Evolutionary conservation across 2,329 filamentous ascomycete genomes (phyloP).

Genomic region (Aspergillus latus): DNA sequence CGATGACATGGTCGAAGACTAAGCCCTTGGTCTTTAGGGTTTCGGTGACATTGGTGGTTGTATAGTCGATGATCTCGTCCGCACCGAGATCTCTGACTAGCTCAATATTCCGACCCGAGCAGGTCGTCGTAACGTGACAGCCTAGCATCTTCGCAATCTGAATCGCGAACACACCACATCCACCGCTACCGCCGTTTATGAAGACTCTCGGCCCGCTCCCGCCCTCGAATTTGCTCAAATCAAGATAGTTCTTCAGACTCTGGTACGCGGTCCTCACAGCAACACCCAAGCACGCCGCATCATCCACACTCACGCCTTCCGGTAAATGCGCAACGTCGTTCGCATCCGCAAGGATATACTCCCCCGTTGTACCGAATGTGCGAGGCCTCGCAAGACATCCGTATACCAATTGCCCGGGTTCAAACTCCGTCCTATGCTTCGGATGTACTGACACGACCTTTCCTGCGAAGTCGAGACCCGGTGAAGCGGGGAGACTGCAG

Average conservation of each 20-base stretch:
- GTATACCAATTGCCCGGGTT: constrained; percentile 48
- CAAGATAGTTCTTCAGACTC: constrained; percentile 43
- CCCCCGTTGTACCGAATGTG: constrained; percentile 45
- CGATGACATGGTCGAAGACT: constrained; percentile 56
- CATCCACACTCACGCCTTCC: constrained; percentile 41
- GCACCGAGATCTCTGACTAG: constrained; percentile 61
- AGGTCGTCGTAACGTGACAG: constrained; percentile 59
- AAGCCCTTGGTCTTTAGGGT: constrained; percentile 49
- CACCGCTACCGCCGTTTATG: constrained; percentile 65
- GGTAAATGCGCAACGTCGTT: constrained; percentile 44
- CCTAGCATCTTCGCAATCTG: constrained; percentile 64
- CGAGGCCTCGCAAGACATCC: constrained; percentile 37
- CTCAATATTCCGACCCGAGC: constrained; percentile 58
- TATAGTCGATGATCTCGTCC: constrained; percentile 64
- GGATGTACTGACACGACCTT: constrained; percentile 41
- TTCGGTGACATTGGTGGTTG: constrained; percentile 48
- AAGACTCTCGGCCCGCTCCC: constrained; percentile 54
- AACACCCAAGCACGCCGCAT: constrained; percentile 47
- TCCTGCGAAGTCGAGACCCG: constrained; percentile 54
- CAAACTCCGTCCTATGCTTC: constrained; percentile 30
- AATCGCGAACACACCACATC: constrained; percentile 60
- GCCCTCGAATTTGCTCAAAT: constrained; percentile 31
- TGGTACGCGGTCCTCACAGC: constrained; percentile 53
- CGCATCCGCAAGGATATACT: constrained; percentile 43
- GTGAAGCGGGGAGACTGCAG: constrained; percentile 44